These are phyloP conservation scores for Suillus subluteus DNA, from an alignment of 768 basidiomycete species.

Conservation along the genomic window DNA sequence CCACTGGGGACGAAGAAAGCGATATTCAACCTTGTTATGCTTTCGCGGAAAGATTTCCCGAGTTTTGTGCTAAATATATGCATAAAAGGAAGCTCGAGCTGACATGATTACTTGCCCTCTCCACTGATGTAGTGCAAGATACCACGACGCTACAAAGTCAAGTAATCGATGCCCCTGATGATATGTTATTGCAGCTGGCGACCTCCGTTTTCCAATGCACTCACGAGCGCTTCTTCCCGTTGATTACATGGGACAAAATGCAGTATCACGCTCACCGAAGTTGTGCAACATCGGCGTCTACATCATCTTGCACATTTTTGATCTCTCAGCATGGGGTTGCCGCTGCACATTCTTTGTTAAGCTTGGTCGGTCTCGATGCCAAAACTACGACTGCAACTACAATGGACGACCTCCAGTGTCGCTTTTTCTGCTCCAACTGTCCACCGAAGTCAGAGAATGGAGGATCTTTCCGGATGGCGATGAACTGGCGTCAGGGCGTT, in stretches of 20 bases:
- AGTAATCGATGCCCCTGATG: background rate
- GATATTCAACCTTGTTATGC: background rate
- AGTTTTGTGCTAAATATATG: background rate
- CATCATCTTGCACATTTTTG: background rate
- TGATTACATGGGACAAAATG: background rate
- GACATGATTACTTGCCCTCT: background rate
- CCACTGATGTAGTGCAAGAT: background rate
- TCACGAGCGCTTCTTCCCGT: background rate
- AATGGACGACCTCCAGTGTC: background rate
- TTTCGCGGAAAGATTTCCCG: background rate
- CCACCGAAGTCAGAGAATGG: background rate
- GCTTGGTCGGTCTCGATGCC: background rate
- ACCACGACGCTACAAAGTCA: background rate
- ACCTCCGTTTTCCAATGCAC: conserved; percentile 4
- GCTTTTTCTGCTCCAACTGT: conserved; percentile 2
- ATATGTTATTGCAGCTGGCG: background rate
- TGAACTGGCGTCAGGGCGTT: conserved; percentile 7
- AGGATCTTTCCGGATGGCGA: background rate
- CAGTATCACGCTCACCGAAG: background rate
- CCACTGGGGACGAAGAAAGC: background rate
- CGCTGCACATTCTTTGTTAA: background rate
- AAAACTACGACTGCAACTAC: background rate
- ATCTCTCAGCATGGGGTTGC: background rate
- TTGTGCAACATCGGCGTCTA: too few species aligned
- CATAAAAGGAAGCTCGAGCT: background rate